Conservation (phyloP, 2,329 filamentous ascomycete species). For the Talaromyces piceae region DNA sequence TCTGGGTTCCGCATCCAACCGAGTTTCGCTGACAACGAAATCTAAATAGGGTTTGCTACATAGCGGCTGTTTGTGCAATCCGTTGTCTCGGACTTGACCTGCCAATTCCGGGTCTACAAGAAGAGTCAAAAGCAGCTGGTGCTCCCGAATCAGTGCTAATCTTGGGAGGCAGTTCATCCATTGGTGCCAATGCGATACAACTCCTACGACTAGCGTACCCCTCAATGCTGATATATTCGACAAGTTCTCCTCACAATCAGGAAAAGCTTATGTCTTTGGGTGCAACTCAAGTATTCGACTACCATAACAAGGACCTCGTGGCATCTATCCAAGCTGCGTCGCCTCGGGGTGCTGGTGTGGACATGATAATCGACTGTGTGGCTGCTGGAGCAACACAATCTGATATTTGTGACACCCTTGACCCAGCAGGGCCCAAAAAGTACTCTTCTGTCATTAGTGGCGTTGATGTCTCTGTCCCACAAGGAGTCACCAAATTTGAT, state of each 20-base stretch:
- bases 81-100: background rate
- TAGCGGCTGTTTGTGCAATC: constrained; percentile 3
- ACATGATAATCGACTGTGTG: constrained; percentile 30
- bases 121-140: constrained; percentile 13
- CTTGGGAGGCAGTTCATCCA: constrained; percentile 28
- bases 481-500: constrained; percentile 17
- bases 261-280: constrained; percentile 2
- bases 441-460: constrained; percentile 25
- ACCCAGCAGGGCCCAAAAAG: constrained; percentile 19
- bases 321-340: constrained; percentile 9
- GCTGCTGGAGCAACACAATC: constrained; percentile 16
- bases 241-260: constrained; percentile 20
- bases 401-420: constrained; percentile 20
- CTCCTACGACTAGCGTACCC: constrained; percentile 28
- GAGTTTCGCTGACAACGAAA: background rate
- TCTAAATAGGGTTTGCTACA: constrained; percentile 6
- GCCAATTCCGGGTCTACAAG: constrained; percentile 1
- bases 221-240: constrained; percentile 22
- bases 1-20: too few relatives aligned
- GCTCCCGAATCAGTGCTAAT: constrained; percentile 25
- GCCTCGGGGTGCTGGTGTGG: constrained; percentile 15
- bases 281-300: constrained; percentile 4
- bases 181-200: constrained; percentile 29
- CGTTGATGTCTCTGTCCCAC: constrained; percentile 17
- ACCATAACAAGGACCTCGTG: background rate